phyloP scores from a whole-genome alignment of 208 protist species.

The Acanthamoeba castellanii region DNA sequence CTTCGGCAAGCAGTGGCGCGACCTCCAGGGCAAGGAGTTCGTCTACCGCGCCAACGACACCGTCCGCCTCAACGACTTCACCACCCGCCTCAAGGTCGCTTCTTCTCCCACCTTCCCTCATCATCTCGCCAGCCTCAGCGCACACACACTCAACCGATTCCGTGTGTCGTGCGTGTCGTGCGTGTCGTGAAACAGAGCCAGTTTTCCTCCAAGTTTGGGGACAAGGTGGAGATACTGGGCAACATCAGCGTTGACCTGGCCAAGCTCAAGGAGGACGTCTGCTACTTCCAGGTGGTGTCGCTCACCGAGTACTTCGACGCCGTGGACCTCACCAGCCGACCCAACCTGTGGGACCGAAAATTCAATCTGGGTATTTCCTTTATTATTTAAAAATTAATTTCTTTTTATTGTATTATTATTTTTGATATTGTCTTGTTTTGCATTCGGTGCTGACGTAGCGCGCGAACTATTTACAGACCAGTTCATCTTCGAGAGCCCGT shows the following conservation, averaged over 20 bases:
- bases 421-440: neutral
- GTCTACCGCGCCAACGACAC: slow-evolving; percentile 81
- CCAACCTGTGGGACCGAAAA: slow-evolving; percentile 43
- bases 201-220: slow-evolving; percentile 79
- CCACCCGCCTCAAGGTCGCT: slow-evolving; percentile 77
- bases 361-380: slow-evolving; percentile 44
- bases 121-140: neutral
- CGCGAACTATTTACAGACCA: neutral
- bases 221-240: slow-evolving; percentile 64
- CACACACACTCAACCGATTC: neutral
- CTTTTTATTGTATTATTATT: neutral
- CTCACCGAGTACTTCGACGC: slow-evolving; percentile 48
- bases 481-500: slow-evolving; percentile 88
- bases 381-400: neutral
- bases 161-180: too few relatives aligned
- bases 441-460: neutral
- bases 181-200: slow-evolving; percentile 24
- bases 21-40: slow-evolving; percentile 84
- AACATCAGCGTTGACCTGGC: slow-evolving; percentile 49
- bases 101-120: neutral
- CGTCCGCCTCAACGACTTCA: slow-evolving; percentile 78
- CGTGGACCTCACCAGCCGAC: neutral
- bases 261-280: slow-evolving; percentile 56
- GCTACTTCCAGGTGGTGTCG: slow-evolving; percentile 73
- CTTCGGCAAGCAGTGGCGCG: slow-evolving; percentile 76